These are phyloP conservation scores for Coemansia sp. DNA, from an alignment of 192 early-diverging fungal species.

Conservation along the genomic window DNA sequence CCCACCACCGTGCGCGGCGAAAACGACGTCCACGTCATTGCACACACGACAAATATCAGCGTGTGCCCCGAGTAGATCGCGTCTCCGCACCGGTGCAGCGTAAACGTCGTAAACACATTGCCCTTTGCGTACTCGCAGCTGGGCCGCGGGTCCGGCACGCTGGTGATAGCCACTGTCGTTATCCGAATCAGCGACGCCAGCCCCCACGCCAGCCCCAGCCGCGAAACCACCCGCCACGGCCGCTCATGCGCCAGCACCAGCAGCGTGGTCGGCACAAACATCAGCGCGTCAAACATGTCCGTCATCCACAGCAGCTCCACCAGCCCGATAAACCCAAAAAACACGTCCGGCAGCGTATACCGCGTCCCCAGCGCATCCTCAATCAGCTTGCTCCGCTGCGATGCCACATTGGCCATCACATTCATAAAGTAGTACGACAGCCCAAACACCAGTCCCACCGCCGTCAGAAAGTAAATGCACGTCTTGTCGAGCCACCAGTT, in stretches of 20 bases:
- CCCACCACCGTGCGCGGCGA: slow-evolving; percentile 47
- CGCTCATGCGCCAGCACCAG: slow-evolving; percentile 52
- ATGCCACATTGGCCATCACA: slow-evolving; percentile 61
- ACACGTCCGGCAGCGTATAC: slow-evolving; percentile 47
- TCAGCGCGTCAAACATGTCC: slow-evolving; percentile 55
- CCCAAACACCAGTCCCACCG: slow-evolving; percentile 22
- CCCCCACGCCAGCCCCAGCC: slow-evolving; percentile 49
- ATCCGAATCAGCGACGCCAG: slow-evolving; percentile 55
- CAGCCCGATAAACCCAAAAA: slow-evolving; percentile 55
- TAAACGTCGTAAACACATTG: slow-evolving; percentile 56
- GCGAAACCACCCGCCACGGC: slow-evolving; percentile 52
- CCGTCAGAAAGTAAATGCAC: slow-evolving; percentile 24
- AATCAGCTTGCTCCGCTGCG: slow-evolving; percentile 49
- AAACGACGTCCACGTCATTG: slow-evolving; percentile 56
- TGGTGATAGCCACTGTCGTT: slow-evolving; percentile 61
- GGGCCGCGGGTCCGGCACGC: slow-evolving; percentile 57
- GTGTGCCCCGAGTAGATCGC: slow-evolving; percentile 64
- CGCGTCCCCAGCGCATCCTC: slow-evolving; percentile 33
- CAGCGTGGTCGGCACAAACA: slow-evolving; percentile 52
- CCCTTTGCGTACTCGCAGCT: slow-evolving; percentile 52
- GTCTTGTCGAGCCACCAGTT: slow-evolving; percentile 51
- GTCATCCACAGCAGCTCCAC: slow-evolving; percentile 54
- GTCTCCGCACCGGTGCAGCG: slow-evolving; percentile 59
- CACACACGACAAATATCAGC: slow-evolving; percentile 55
- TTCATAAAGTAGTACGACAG: slow-evolving; percentile 55